Evolutionary conservation across 345 rosid genomes (phyloP).

Genomic region (Reutealis trisperma): DNA sequence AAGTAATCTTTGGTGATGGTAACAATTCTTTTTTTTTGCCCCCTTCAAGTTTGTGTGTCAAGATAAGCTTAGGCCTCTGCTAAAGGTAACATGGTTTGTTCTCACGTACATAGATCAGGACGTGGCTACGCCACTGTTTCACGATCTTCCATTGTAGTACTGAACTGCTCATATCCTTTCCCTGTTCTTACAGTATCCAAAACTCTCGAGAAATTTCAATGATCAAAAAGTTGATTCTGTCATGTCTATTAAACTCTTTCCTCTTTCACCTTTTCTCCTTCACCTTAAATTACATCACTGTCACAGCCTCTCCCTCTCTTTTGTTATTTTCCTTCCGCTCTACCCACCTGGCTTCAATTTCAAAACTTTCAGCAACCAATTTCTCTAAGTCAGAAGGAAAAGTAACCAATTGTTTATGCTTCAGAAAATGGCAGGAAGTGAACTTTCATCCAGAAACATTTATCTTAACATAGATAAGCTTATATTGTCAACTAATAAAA

Average conservation of each 20-base stretch:
- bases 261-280: no score
- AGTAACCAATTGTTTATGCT: no score
- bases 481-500: background rate
- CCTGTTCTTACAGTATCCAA: background rate
- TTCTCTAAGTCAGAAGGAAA: no score
- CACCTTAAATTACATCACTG: no score
- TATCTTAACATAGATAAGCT: background rate
- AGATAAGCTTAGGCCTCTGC: background rate
- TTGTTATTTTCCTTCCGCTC: no score
- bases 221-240: no score
- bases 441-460: background rate
- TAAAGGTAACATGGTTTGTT: background rate
- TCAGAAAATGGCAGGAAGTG: no score
- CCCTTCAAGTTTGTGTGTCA: background rate
- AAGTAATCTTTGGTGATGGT: slow-evolving; percentile 50
- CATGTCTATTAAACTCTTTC: no score
- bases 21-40: background rate
- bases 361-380: no score
- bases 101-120: background rate
- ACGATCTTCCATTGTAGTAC: background rate
- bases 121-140: background rate
- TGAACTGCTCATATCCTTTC: background rate
- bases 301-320: no score
- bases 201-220: no score
- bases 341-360: no score